Evolutionary conservation across 208 protist genomes (phyloP).

Genomic region (Leishmania aethiopica): DNA sequence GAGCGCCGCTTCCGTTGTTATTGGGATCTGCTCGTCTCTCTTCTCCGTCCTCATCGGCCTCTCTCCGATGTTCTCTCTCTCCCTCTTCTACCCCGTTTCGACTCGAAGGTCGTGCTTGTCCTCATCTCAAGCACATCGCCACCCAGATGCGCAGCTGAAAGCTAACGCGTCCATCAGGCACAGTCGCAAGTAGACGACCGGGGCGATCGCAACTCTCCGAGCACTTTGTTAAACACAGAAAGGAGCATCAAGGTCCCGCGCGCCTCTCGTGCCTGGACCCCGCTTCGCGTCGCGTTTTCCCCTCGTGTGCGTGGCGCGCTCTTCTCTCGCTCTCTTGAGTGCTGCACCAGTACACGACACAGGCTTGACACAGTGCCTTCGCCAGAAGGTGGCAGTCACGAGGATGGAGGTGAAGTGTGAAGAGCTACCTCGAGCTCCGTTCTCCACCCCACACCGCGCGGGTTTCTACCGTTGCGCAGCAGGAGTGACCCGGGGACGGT

Average conservation of each 20-base stretch:
- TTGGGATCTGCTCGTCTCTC: background rate
- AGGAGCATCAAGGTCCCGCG: background rate
- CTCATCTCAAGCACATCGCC: background rate
- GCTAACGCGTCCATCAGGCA: background rate
- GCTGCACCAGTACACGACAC: background rate
- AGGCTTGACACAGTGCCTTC: background rate
- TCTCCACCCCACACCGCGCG: background rate
- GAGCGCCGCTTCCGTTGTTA: background rate
- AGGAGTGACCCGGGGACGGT: background rate
- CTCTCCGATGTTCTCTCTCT: background rate
- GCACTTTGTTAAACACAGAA: background rate
- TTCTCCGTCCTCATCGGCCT: background rate
- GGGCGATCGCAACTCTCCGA: background rate
- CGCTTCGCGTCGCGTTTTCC: background rate
- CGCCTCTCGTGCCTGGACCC: background rate
- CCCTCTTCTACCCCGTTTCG: background rate
- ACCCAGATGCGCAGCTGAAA: background rate
- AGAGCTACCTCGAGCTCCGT: background rate
- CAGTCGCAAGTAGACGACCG: background rate
- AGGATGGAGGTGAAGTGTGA: background rate
- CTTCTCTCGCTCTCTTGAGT: background rate
- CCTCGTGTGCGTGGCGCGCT: background rate
- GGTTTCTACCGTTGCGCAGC: background rate
- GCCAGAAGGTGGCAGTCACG: background rate
- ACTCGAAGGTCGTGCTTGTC: background rate